Conservation (phyloP, 495 filamentous ascomycete genomes). For the Geoglossum glabrum region DNA sequence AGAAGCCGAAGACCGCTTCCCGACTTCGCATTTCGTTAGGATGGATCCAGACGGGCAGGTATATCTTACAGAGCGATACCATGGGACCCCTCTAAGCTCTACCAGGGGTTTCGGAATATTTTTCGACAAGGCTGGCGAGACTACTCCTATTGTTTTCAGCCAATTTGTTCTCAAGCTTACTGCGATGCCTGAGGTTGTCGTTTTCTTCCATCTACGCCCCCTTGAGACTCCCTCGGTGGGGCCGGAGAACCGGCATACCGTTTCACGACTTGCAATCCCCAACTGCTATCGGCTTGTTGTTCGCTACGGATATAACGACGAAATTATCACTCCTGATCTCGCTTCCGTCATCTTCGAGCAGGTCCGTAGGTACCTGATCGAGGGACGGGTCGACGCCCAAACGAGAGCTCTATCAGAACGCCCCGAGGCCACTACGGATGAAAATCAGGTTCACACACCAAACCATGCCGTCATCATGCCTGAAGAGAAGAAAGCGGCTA, state of each 20-base stretch:
- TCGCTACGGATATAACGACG: constrained; percentile 52
- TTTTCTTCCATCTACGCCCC: constrained; percentile 18
- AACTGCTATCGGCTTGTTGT: constrained; percentile 46
- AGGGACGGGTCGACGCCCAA: constrained; percentile 6
- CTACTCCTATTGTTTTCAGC: constrained; percentile 14
- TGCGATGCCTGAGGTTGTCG: constrained; percentile 14
- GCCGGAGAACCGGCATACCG: constrained; percentile 26
- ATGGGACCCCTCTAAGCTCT: constrained; percentile 4
- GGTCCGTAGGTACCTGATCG: constrained; percentile 30
- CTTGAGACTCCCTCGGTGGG: constrained; percentile 13
- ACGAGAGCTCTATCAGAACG: neutral
- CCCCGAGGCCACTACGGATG: neutral
- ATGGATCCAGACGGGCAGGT: constrained; percentile 4
- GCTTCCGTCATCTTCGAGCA: constrained; percentile 38
- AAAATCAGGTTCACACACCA: neutral
- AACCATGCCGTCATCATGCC: neutral
- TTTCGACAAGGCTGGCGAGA: constrained; percentile 20
- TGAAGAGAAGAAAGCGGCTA: neutral
- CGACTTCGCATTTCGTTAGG: constrained; percentile 19
- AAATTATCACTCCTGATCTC: constrained; percentile 40
- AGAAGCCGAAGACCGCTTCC: constrained; percentile 26
- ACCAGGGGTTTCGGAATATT: constrained; percentile 18
- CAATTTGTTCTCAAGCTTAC: constrained; percentile 17
- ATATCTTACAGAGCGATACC: neutral
- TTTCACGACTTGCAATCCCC: constrained; percentile 26